Base-by-base conservation (phyloP, 208 protist genomes). In the Phytomonas serpens region DNA sequence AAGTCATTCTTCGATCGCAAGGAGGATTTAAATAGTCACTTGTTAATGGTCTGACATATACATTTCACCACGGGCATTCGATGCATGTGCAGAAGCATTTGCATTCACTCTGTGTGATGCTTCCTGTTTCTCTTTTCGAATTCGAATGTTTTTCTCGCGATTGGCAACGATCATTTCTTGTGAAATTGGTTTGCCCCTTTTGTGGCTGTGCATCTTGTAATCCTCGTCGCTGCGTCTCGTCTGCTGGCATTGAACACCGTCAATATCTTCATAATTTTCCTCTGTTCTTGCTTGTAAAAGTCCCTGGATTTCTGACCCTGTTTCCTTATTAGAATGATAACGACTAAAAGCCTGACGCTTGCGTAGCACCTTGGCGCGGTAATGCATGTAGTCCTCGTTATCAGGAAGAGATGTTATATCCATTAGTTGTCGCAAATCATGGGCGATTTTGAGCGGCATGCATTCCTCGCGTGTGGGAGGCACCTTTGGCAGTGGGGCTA, bases 341-440 rank as follows among this genome's bases (percentile, higher is more conserved):
- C 42, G 42, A n/a, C 37, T 57, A 31, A 81, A 71, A 13, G 86
- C 84, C 27, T 84, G 64, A 16, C 89, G 87, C 61, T 83, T 83
- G 9, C 75, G 75, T 74, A 77, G 64, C 10, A 88, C 51, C 62
- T 84, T 85, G 33, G 76, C 74, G 69, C 89, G 77, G 75, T 95
- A 95, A 23, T 85, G 74, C 61, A 69, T 91, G 80, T 93, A 95
- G 64, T 85, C 80, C 13, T 30, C 47, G 63, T 93, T 93, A 40
- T 90, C 85, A 3, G 86, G 79, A 16, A 91, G 61, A 42, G 81
- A 78, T 40, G 88, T 93, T 34, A 64, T 66, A 66, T 91, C 83
- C 82, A 93, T 87, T 30, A 93, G 68, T 27, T 34, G 27, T 23
- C 88, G 84, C 14, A 95, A 65, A 63, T 93, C 77, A 13, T 90